Percentiles rank a stretch among this genome's conserved stretches.
Conservation (phyloP, 805 yeast species). For the Myxozyma nipponensis region DNA sequence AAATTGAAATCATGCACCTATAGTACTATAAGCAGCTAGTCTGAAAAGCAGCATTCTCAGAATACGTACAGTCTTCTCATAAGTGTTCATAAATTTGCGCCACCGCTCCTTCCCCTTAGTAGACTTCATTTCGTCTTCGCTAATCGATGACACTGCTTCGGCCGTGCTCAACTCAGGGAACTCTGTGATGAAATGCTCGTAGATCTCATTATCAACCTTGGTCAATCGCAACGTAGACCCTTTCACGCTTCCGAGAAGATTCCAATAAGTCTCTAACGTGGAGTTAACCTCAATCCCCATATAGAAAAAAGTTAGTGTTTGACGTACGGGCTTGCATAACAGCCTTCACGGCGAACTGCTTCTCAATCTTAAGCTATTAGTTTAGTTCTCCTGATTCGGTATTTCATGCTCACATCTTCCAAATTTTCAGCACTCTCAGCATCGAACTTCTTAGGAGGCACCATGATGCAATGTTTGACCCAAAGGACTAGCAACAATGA, state of each 20-base stretch:
- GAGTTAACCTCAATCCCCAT: not conserved
- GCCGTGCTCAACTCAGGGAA: conserved; percentile 84
- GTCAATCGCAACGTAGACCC: conserved; percentile 70
- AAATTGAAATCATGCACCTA: conserved; percentile 84
- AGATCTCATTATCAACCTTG: conserved; percentile 40
- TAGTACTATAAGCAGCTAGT: not conserved
- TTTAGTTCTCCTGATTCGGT: not conserved
- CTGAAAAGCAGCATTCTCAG: not conserved
- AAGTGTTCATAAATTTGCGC: conserved; percentile 80
- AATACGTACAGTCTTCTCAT: conserved; percentile 51
- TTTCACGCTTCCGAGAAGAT: conserved; percentile 61
- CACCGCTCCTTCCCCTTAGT: conserved; percentile 78
- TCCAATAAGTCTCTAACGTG: conserved; percentile 71
- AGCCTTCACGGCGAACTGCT: conserved; percentile 96
- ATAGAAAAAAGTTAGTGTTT: too few relatives aligned
- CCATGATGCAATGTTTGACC: conserved; percentile 1
- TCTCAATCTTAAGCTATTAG: conserved; percentile 56
- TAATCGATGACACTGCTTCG: conserved; percentile 52
- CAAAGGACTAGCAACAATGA: too few relatives aligned
- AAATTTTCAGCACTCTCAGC: conserved; percentile 92
- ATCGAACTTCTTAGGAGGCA: conserved; percentile 47
- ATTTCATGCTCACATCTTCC: conserved; percentile 53
- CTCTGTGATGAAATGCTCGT: conserved; percentile 46
- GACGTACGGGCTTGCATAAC: conserved; percentile 74
- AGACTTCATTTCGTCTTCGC: conserved; percentile 80